Base-by-base conservation (phyloP, 2,329 filamentous ascomycete genomes). In the Apiospora malaysiana region DNA sequence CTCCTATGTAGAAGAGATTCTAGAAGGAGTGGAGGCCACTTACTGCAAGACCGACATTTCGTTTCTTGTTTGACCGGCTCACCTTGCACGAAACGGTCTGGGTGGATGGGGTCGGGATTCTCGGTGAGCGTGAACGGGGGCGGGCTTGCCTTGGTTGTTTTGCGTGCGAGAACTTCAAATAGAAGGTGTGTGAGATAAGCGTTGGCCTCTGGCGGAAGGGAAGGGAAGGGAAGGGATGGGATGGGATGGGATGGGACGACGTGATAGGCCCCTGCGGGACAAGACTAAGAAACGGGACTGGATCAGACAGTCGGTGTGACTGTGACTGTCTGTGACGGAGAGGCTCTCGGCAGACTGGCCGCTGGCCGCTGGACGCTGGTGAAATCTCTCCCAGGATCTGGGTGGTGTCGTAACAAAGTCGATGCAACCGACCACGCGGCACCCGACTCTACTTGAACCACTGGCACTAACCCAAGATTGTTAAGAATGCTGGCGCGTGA, bases 31-130 rank as follows among this genome's bases (percentile, higher is more conserved):
- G 65, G 65, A 7, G 25, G 46, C 67, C 21, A n/a, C 65, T 67
- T 45, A 67, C 65, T 67, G 65, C 40, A 67, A 67, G 40, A 67
- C 65, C 65, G 65, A 67, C 65, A 67, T 67, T 67, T 43, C 42
- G 56, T 40, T 37, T 63, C 56, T 47, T 63, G 32, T 40, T 23
- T 63, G 51, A 27, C 56, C 56, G 18, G 56, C 56, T 63, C 56
- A 63, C 56, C 56, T 63, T 63, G 56, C 56, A 63, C 56, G 56
- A 14, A 63, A 37, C 56, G 21, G 18, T 40, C 3, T 40, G 56
- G 56, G 56, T 63, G 56, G 56, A 63, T 63, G 32, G 56, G 56
- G 56, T 63, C 56, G 56, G 56, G 56, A 40, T 63, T 63, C 56
- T 63, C 56, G 56, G 56, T 63, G 56, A 63, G 56, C 9, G 32